phyloP scores from a whole-genome alignment of 2,329 filamentous ascomycete species.

The Beauveria medogensis region DNA sequence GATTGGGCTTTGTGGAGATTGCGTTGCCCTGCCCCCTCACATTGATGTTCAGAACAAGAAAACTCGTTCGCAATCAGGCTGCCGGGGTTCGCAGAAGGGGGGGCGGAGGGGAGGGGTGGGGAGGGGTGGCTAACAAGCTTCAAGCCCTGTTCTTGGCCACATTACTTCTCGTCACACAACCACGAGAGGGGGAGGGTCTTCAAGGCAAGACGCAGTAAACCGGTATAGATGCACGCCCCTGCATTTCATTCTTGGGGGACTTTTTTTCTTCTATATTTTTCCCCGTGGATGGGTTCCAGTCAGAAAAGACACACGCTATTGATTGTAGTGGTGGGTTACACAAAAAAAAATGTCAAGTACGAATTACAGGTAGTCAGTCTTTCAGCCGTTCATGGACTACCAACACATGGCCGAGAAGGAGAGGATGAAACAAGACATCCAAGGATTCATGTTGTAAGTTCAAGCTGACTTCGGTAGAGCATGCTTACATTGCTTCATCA shows the following conservation, averaged over 20 bases:
- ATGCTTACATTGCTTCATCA: no score
- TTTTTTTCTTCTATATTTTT: background rate
- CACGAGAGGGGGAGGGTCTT: background rate
- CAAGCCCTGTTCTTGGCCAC: background rate
- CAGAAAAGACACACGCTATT: background rate
- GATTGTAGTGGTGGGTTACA: background rate
- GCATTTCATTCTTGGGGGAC: background rate
- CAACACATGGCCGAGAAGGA: background rate
- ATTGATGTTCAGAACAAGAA: background rate
- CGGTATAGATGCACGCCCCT: background rate
- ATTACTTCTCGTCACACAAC: background rate
- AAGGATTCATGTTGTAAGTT: no score
- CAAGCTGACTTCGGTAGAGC: no score
- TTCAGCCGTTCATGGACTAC: background rate
- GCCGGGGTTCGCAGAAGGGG: background rate
- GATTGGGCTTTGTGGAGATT: slow-evolving; percentile 3
- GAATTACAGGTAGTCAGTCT: background rate
- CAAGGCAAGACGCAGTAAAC: background rate
- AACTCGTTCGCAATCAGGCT: slow-evolving; percentile 1
- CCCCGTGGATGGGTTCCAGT: background rate
- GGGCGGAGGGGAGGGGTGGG: background rate
- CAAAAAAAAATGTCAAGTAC: background rate
- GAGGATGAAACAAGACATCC: background rate
- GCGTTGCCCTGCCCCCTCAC: background rate
- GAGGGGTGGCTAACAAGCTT: background rate